Base-by-base conservation (phyloP, 805 yeast species). In the Candida oleophila region DNA sequence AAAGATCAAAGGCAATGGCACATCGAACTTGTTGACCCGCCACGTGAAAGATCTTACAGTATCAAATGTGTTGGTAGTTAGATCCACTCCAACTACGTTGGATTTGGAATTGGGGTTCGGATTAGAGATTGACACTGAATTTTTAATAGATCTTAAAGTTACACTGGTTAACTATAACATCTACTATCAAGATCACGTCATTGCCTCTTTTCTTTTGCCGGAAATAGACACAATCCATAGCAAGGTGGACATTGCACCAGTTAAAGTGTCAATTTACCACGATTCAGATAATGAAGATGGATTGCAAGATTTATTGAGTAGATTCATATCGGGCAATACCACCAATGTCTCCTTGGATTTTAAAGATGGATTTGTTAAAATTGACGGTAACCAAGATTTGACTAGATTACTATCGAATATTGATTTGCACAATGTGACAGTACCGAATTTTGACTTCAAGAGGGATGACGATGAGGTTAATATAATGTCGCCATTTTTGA, bases 251-350 rank as follows among this genome's bases (percentile, higher is more conserved):
- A 15, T 40, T 12, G 3, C 19, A 14, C 8, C 16, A 7, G 25
- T 44, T 15, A 9, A 37, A n/a, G 35, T 20, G 4, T 20, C 42
- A 11, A n/a, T 43, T 15, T 28, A n/a, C 14, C 21, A 41, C 20
- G 12, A 15, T 19, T 7, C n/a, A n/a, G 39, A 32, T 7, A 30
- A 41, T 38, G 36, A 45, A 34, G 15, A 41, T 18, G 22, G 54
- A 46, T 48, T 73, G 11, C 73, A 72, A 30, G 56, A 57, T 14
- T 50, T 75, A 39, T 22, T 75, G 11, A 72, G 79, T 30, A 56
- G 58, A 3, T 67, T 63, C 38, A 55, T 74, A 1, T 74, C 80
- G 0, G 75, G 76, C 2, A 54, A n/a, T 19, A 70, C 20, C 4
- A 8, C 37, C 7, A n/a, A n/a, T 34, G 12, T 77, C 1, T 34